Percentiles rank a stretch among this genome's conserved stretches.
These are phyloP conservation scores for Stevia rebaudiana DNA, from an alignment of 140 eudicot species.

Conservation along the genomic window DNA sequence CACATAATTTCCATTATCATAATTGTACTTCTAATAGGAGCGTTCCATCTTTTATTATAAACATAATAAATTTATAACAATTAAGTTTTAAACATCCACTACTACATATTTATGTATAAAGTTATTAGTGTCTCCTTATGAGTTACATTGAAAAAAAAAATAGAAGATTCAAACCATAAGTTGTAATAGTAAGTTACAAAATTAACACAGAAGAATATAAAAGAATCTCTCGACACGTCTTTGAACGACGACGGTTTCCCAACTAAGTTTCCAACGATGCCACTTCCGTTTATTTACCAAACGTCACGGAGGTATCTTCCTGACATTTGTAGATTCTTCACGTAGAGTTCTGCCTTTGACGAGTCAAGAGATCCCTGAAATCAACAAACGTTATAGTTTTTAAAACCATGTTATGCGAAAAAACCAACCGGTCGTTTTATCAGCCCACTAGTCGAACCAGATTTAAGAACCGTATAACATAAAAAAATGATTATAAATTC, in stretches of 20 bases:
- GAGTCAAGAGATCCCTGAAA: constrained; percentile 83
- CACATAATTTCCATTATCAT: not conserved
- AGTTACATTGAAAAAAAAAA: constrained; percentile 11
- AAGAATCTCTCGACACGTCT: constrained; percentile 31
- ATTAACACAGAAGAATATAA: constrained; percentile 27
- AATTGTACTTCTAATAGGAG: not conserved
- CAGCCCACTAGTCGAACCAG: too few relatives aligned
- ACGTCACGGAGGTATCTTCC: constrained; percentile 96
- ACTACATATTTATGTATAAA: constrained; percentile 16
- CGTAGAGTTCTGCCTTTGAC: constrained; percentile 72
- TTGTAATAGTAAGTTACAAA: constrained; percentile 23
- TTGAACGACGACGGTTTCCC: constrained; percentile 8
- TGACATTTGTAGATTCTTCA: constrained; percentile 80
- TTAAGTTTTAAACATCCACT: not conserved
- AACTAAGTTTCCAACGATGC: constrained; percentile 6
- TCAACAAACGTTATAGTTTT: not conserved
- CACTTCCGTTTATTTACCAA: constrained; percentile 41
- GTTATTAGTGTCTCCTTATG: constrained; percentile 20
- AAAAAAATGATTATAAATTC: too few relatives aligned
- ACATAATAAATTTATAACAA: not conserved
- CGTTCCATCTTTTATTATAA: not conserved
- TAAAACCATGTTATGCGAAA: not conserved
- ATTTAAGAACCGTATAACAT: too few relatives aligned
- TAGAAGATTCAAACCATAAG: constrained; percentile 20
- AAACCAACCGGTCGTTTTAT: too few relatives aligned